Evolutionary conservation across 495 filamentous ascomycete genomes (phyloP).

Genomic region (Letharia columbiana): DNA sequence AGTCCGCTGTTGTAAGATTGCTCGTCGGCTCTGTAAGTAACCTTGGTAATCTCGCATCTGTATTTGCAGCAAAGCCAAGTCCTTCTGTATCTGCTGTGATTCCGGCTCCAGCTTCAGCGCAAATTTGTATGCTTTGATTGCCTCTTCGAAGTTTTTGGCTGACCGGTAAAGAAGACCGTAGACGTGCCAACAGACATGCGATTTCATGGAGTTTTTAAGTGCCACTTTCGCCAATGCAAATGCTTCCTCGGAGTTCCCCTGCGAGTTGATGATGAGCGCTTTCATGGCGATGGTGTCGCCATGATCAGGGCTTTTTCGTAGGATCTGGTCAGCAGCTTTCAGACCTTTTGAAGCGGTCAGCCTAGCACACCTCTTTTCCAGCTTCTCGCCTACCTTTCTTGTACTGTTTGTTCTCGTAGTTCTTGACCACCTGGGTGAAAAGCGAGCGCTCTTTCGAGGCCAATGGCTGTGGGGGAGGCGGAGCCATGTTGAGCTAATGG

Average conservation of each 20-base stretch:
- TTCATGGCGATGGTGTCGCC: conserved; percentile 99
- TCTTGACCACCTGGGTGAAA: conserved; percentile 87
- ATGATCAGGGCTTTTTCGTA: conserved; percentile 89
- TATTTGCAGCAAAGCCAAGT: conserved; percentile 84
- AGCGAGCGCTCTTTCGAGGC: conserved; percentile 83
- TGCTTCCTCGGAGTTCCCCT: conserved; percentile 84
- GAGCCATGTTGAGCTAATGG: conserved; percentile 8
- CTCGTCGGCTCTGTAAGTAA: conserved; percentile 74
- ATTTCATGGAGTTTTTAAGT: conserved; percentile 91
- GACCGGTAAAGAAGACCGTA: conserved; percentile 91
- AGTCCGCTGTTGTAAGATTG: conserved; percentile 77
- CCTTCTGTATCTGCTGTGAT: conserved; percentile 85
- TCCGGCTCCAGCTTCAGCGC: conserved; percentile 88
- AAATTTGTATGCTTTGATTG: conserved; percentile 97
- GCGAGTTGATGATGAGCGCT: conserved; percentile 86
- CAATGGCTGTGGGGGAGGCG: conserved; percentile 59
- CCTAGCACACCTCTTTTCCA: conserved; percentile 8
- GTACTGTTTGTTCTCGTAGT: conserved; percentile 97
- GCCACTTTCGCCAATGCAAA: conserved; percentile 88
- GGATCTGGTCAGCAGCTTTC: conserved; percentile 88
- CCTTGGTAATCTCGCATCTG: conserved; percentile 96
- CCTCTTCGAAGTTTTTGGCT: conserved; percentile 95
- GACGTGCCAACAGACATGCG: conserved; percentile 98
- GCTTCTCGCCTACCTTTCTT: conserved; percentile 60
- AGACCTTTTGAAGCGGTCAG: conserved; percentile 48